Percentiles rank a stretch among this genome's conserved stretches.
Evolutionary conservation across 805 yeast genomes (phyloP).

Genomic region (Danielozyma ontarioensis): DNA sequence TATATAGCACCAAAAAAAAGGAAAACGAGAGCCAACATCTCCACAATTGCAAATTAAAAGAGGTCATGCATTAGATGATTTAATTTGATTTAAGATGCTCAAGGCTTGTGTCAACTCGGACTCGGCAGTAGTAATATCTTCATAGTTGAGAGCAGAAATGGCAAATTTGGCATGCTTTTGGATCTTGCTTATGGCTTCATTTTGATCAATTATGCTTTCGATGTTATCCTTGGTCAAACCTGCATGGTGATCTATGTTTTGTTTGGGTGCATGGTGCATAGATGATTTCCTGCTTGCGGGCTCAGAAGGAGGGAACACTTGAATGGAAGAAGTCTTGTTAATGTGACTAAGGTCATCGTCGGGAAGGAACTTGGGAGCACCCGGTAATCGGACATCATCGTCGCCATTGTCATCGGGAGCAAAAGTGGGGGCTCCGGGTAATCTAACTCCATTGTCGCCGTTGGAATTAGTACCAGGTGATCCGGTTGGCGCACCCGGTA

Average conservation of each 20-base stretch:
- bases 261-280: background rate
- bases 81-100: constrained; percentile 24
- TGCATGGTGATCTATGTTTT: too few relatives aligned
- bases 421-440: constrained; percentile 38
- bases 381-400: constrained; percentile 29
- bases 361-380: constrained; percentile 39
- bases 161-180: constrained; percentile 74
- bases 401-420: constrained; percentile 20
- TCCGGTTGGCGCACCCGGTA: constrained; percentile 19
- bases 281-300: background rate
- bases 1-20: too few relatives aligned
- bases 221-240: constrained; percentile 34
- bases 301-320: constrained; percentile 23
- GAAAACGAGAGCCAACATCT: too few relatives aligned
- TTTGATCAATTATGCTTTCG: constrained; percentile 45
- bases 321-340: constrained; percentile 34
- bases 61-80: too few relatives aligned
- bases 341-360: constrained; percentile 33
- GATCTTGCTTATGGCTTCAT: constrained; percentile 52
- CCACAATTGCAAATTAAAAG: too few relatives aligned
- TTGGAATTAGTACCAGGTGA: background rate
- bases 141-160: constrained; percentile 73
- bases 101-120: constrained; percentile 54
- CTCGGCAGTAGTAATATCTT: constrained; percentile 66
- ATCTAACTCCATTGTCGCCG: constrained; percentile 6